These are phyloP conservation scores for Hirschfeldia incana DNA, from an alignment of 345 rosid genomes.

Conservation along the genomic window DNA sequence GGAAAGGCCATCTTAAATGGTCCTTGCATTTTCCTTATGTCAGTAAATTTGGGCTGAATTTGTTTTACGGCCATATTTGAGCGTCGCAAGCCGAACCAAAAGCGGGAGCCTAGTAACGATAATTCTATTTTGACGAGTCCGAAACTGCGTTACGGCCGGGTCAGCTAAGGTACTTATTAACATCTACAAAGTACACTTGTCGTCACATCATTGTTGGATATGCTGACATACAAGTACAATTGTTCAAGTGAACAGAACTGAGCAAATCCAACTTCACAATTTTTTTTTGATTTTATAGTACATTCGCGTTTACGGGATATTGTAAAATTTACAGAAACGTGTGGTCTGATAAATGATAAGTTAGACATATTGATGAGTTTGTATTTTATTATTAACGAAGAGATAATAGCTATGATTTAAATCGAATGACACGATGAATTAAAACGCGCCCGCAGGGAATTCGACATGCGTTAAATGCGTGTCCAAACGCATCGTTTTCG, in stretches of 20 bases:
- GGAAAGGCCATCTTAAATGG: too few relatives aligned
- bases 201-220: not conserved
- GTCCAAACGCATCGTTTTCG: not conserved
- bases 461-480: not conserved
- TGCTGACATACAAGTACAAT: not conserved
- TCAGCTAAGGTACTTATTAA: not conserved
- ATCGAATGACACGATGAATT: not conserved
- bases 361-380: not conserved
- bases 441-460: not conserved
- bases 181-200: not conserved
- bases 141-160: not conserved
- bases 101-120: not conserved
- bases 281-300: not conserved
- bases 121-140: not conserved
- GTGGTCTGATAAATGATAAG: not conserved
- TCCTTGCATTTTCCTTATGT: not conserved
- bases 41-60: not conserved
- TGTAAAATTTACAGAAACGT: not conserved
- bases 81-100: not conserved
- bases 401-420: not conserved
- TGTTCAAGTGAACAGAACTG: not conserved
- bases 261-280: not conserved
- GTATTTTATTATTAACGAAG: not conserved
- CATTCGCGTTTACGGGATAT: not conserved
- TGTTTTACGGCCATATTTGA: not conserved